phyloP scores from a whole-genome alignment of 176 grass and related monocot species.

The Zizania latifolia region DNA sequence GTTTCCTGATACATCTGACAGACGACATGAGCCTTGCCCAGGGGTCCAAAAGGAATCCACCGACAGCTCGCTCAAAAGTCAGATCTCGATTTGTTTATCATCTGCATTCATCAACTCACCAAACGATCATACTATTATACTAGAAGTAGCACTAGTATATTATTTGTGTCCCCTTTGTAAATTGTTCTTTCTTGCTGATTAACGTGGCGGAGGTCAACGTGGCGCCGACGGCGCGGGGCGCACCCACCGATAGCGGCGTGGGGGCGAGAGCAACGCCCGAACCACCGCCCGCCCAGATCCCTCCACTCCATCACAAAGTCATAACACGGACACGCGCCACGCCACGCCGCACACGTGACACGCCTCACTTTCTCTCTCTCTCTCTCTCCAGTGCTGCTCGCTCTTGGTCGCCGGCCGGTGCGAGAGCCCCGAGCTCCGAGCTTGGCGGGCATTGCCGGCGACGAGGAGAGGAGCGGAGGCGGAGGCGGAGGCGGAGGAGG shows the following conservation, averaged over 20 bases:
- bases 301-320: conserved; percentile 32
- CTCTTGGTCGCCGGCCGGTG: too few relatives aligned
- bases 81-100: conserved; percentile 14
- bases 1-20: too few relatives aligned
- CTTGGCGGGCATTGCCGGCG: background rate
- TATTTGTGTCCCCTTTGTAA: too few relatives aligned
- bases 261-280: conserved; percentile 39
- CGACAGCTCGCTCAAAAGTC: conserved; percentile 51
- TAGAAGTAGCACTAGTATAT: background rate
- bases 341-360: background rate
- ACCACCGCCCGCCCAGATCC: conserved; percentile 48
- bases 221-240: too few relatives aligned
- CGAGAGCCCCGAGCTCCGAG: too few relatives aligned
- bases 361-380: too few relatives aligned
- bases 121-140: background rate
- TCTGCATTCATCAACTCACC: background rate
- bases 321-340: conserved; percentile 1
- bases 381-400: too few relatives aligned
- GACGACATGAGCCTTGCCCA: conserved; percentile 10
- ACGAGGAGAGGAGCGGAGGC: background rate
- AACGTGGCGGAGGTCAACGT: too few relatives aligned
- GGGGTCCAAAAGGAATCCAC: conserved; percentile 38
- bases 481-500: too few relatives aligned
- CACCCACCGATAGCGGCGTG: conserved; percentile 20
- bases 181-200: background rate